phyloP scores from a whole-genome alignment of 2,329 filamentous ascomycete genomes.

The Lachnellula arida region DNA sequence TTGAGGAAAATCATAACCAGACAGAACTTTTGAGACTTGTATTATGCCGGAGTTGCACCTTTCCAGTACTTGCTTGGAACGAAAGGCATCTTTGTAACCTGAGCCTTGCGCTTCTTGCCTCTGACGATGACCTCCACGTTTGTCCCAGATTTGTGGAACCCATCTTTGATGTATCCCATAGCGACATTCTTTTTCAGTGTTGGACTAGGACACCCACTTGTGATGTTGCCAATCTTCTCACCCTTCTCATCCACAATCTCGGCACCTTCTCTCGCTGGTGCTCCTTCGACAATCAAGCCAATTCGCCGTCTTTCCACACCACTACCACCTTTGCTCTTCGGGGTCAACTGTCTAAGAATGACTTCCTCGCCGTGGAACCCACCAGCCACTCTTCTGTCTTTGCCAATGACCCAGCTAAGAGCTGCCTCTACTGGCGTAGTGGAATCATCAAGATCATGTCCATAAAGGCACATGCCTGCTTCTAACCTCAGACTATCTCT shows the following conservation, averaged over 20 bases:
- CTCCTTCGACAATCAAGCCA: slow-evolving; percentile 76
- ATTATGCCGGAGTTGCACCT: slow-evolving; percentile 7
- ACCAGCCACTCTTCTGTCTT: slow-evolving; percentile 61
- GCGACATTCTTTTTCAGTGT: slow-evolving; percentile 86
- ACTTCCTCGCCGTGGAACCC: slow-evolving; percentile 82
- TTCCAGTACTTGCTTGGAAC: slow-evolving; percentile 59
- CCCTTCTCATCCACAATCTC: slow-evolving; percentile 63
- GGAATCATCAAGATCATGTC: slow-evolving; percentile 86
- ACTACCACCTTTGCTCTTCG: slow-evolving; percentile 64
- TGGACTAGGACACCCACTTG: slow-evolving; percentile 86
- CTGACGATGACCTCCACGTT: slow-evolving; percentile 60
- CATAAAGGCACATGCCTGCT: slow-evolving; percentile 98
- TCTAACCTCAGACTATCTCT: slow-evolving; percentile 90
- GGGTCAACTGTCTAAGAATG: slow-evolving; percentile 72
- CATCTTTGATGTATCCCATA: slow-evolving; percentile 76
- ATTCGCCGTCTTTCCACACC: slow-evolving; percentile 71
- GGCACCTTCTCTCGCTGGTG: slow-evolving; percentile 85
- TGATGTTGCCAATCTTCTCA: slow-evolving; percentile 71
- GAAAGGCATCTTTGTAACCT: slow-evolving; percentile 68
- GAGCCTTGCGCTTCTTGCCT: slow-evolving; percentile 61
- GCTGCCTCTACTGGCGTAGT: slow-evolving; percentile 64
- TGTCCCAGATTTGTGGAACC: slow-evolving; percentile 64
- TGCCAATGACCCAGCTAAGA: slow-evolving; percentile 78
- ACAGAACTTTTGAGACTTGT: background rate
- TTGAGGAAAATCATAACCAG: background rate